Base-by-base conservation (phyloP, 331 rosid genomes). In the Acacia pycnantha region DNA sequence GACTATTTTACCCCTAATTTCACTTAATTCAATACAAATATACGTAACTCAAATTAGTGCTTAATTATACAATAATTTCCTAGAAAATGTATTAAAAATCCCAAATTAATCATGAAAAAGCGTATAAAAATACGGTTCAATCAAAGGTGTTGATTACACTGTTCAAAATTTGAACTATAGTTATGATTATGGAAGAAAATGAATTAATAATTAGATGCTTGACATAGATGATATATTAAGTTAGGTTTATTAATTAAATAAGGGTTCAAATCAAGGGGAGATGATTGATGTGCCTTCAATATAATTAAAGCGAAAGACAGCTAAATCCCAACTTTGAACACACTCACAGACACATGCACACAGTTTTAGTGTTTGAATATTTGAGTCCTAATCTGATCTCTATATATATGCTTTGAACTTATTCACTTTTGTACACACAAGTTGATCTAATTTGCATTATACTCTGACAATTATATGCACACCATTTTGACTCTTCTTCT, bases 261-360 rank as follows among this genome's bases (percentile, higher is more conserved):
- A 58, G 61, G 74, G 64, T 0, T 66, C 77, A 72, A 24, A 78
- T 85, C 78, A 76, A 9, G 48, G 44, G 41, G 80, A 43, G 2
- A 82, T 87, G 90, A 79, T 87, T 84, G 83, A 79, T 71, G 73
- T 66, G 76, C 66, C 82, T 67, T 70, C 10, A n/a, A 70, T 41
- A 58, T 8, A 58, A 58, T 58, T 24, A 84, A 77, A 78, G 82
- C 15, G 4, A 86, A 86, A 68, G 88, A 84, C 87, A 86, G 79
- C 81, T 68, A 84, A 84, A 66, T 64, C 90, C 81, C 83, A 86
- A 82, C 87, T 74, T 86, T 71, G 61, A 85, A 83, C 76, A 51
- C 81, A 82, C 69, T 0, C 69, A 27, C 69, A 24, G 35, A 11
- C 35, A 27, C 31, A 24, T 37, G 12, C 46, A 43, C 46, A 43